These are phyloP conservation scores for Coleophoma eucalyptorum DNA, from an alignment of 2,329 filamentous ascomycete species.

Conservation along the genomic window DNA sequence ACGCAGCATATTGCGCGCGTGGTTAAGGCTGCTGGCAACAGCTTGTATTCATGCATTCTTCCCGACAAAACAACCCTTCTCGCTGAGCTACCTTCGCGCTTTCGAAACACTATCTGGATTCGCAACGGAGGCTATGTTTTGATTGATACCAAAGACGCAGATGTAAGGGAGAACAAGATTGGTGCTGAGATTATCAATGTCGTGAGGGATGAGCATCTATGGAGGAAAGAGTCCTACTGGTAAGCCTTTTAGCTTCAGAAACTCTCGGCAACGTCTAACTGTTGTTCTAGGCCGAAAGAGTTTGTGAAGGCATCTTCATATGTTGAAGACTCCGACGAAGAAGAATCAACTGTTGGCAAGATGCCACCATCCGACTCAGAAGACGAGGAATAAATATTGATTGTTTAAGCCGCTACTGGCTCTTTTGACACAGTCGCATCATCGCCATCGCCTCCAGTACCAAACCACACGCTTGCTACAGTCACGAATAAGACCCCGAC, in stretches of 20 bases:
- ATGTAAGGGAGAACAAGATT: conserved; percentile 70
- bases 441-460: conserved; percentile 27
- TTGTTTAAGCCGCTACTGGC: conserved; percentile 1
- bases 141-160: conserved; percentile 65
- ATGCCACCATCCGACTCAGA: conserved; percentile 82
- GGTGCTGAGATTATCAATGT: conserved; percentile 90
- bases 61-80: conserved; percentile 63
- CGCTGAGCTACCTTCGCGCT: conserved; percentile 78
- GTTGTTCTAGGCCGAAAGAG: conserved; percentile 65
- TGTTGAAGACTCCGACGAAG: conserved; percentile 64
- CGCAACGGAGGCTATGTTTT: conserved; percentile 85
- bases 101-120: conserved; percentile 92
- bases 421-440: conserved; percentile 9
- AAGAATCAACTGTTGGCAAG: conserved; percentile 77
- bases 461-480: conserved; percentile 39
- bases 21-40: conserved; percentile 81
- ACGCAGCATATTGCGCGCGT: conserved; percentile 73
- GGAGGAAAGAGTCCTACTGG: conserved; percentile 90
- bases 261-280: conserved; percentile 2
- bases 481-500: conserved; percentile 68
- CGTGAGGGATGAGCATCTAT: conserved; percentile 84
- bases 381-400: conserved; percentile 37
- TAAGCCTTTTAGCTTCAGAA: conserved; percentile 28
- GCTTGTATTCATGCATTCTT: conserved; percentile 75
- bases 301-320: conserved; percentile 65